These are phyloP conservation scores for Globisporangium nodosum DNA, from an alignment of 352 stramenopile genomes.

Conservation along the genomic window DNA sequence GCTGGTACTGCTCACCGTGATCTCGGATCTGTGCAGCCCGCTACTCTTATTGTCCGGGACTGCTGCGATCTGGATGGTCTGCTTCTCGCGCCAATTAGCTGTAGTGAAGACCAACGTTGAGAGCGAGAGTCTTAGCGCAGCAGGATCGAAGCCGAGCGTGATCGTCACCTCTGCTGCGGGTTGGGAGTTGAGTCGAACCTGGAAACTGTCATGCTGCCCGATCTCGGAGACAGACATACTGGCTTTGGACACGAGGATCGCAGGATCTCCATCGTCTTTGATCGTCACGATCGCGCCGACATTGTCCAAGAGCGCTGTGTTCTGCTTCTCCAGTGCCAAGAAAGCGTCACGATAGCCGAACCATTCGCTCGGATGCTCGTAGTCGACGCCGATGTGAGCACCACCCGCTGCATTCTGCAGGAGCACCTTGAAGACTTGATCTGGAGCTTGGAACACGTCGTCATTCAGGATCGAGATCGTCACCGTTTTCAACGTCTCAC, in stretches of 20 bases:
- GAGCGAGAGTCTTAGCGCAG: conserved; percentile 20
- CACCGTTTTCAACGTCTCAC: conserved; percentile 34
- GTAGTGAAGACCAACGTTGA: conserved; percentile 33
- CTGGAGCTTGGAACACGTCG: conserved; percentile 53
- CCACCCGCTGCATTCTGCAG: conserved; percentile 40
- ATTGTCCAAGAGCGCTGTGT: conserved; percentile 40
- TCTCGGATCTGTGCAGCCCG: conserved; percentile 25
- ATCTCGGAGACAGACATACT: conserved; percentile 67
- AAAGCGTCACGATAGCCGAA: conserved; percentile 29
- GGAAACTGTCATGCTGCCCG: conserved; percentile 45
- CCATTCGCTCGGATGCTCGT: conserved; percentile 56
- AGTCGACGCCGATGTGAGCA: conserved; percentile 55
- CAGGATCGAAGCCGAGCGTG: conserved; percentile 9
- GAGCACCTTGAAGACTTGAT: conserved; percentile 58
- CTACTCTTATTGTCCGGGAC: conserved; percentile 30
- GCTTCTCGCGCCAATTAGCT: conserved; percentile 29
- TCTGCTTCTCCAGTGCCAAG: conserved; percentile 33
- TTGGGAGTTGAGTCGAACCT: conserved; percentile 41
- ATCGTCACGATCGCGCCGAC: conserved; percentile 67
- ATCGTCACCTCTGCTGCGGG: conserved; percentile 39
- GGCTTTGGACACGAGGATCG: conserved; percentile 57
- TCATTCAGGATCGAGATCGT: conserved; percentile 54
- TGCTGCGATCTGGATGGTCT: conserved; percentile 27
- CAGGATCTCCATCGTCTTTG: conserved; percentile 52
- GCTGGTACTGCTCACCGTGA: conserved; percentile 31